Percentiles rank a stretch among this genome's conserved stretches.
Evolutionary conservation across 441 rosid genomes (phyloP).

Genomic region (Syzygium malaccense): DNA sequence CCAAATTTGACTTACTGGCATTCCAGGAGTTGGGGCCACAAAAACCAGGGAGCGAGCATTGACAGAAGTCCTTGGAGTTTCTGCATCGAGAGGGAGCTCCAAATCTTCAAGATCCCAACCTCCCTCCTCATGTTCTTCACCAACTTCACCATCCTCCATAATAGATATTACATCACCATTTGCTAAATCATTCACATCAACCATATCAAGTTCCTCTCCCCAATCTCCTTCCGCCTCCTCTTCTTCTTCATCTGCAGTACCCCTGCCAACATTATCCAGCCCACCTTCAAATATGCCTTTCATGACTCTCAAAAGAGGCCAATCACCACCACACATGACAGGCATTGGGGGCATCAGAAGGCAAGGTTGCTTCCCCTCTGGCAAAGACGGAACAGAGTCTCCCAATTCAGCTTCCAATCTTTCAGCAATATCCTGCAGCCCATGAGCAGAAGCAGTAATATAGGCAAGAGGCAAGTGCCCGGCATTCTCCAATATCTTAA

Average conservation of each 20-base stretch:
- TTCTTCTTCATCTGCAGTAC: conserved; percentile 46
- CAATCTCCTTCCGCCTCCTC: conserved; percentile 64
- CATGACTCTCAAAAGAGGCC: conserved; percentile 85
- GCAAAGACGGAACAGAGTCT: conserved; percentile 20
- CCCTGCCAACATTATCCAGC: conserved; percentile 43
- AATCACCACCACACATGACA: conserved; percentile 65
- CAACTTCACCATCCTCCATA: conserved; percentile 58
- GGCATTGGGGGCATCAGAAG: conserved; percentile 71
- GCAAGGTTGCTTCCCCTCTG: conserved; percentile 53
- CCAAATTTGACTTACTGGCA: conserved; percentile 83
- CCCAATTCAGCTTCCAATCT: conserved; percentile 6
- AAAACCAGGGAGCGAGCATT: conserved; percentile 48
- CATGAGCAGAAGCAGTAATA: conserved; percentile 40
- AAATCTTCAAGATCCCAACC: conserved; percentile 91
- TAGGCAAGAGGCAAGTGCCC: conserved; percentile 79
- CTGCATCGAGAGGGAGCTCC: conserved; percentile 71
- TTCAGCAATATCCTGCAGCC: conserved; percentile 14
- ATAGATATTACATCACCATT: conserved; percentile 44
- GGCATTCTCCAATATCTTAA: conserved; percentile 68
- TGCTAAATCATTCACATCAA: conserved; percentile 48
- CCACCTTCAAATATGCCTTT: conserved; percentile 86
- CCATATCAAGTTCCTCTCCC: conserved; percentile 73
- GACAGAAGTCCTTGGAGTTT: conserved; percentile 55
- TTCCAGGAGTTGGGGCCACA: conserved; percentile 69
- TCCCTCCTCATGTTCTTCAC: conserved; percentile 52